Evolutionary conservation across 441 rosid species (phyloP).

Genomic region (Croton setiger): DNA sequence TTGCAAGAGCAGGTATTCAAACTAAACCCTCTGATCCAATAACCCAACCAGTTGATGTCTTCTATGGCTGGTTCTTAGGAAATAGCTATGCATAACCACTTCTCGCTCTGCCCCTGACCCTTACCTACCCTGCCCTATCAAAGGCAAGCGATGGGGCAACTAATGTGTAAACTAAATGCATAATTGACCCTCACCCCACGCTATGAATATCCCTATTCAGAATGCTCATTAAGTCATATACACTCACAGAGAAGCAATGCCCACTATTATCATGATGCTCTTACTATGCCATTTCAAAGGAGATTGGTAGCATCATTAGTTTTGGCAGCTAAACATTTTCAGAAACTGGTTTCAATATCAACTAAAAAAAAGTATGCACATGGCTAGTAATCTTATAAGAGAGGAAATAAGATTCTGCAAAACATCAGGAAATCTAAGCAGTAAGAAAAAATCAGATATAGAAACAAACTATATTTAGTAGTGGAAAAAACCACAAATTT

Average conservation of each 20-base stretch:
- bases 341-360: background rate
- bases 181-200: too few species aligned
- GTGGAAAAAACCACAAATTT: background rate
- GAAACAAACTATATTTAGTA: background rate
- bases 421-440: background rate
- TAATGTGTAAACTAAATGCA: too few species aligned
- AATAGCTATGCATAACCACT: too few species aligned
- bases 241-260: background rate
- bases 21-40: too few species aligned
- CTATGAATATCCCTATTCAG: background rate
- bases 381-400: background rate
- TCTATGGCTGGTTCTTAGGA: too few species aligned
- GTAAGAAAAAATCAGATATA: background rate
- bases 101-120: too few species aligned
- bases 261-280: background rate
- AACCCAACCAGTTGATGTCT: too few species aligned
- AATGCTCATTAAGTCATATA: background rate
- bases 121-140: too few species aligned
- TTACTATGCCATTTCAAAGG: background rate
- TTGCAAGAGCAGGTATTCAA: too few species aligned
- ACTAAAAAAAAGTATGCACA: background rate
- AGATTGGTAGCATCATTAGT: background rate
- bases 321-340: background rate
- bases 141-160: too few species aligned
- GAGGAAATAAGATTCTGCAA: background rate